Evolutionary conservation across 2,329 filamentous ascomycete genomes (phyloP), one percentile per base, ranked within the genome.

Genomic region (Phaeomoniella chlamydospora): DNA sequence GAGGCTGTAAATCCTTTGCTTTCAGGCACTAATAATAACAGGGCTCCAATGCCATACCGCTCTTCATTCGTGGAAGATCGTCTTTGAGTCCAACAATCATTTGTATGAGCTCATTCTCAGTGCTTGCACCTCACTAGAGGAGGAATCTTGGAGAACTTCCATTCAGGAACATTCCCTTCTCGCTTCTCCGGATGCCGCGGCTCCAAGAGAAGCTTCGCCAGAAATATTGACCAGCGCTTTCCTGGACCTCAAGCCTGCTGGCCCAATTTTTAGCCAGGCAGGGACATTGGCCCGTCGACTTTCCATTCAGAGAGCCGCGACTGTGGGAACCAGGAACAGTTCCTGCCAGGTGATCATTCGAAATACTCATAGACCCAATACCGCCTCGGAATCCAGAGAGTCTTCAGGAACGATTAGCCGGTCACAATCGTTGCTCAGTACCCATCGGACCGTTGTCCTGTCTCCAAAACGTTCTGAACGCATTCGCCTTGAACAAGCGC

Each of bases 51-150:
- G 86, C 49, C 79, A 90, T 43, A 83, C 81, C 3, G 82, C 83
- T 1, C 77, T 82, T 0, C 83, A 83, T 54, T 90, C 86, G 1
- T 96, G 87, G 88, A 98, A 96, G 53, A 50, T 94, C 9, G 68
- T 84, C 2, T 94, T 96, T 49, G 78, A 90, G 52, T 73, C 74
- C 44, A 69, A 80, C 38, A 72, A 80, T 44, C 75, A 81, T 40
- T 64, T 88, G 36, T 88, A 83, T 52, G 88, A 96, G 56, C 59
- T 94, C 12, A 75, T 94, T 29, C 68, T 94, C 59, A 92, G 81
- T 44, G 88, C 86, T 22, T 94, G 86, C 48, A 88, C 80, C 1
- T 65, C 74, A 1, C 74, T 70, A 29, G 88, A 98, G 53, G 84
- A 90, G 48, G 62, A 71, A 32, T 74, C 79, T 47, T 98, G 90